Evolutionary conservation across 106 monocot genomes (phyloP).

Genomic region (Iris macrosiphon): DNA sequence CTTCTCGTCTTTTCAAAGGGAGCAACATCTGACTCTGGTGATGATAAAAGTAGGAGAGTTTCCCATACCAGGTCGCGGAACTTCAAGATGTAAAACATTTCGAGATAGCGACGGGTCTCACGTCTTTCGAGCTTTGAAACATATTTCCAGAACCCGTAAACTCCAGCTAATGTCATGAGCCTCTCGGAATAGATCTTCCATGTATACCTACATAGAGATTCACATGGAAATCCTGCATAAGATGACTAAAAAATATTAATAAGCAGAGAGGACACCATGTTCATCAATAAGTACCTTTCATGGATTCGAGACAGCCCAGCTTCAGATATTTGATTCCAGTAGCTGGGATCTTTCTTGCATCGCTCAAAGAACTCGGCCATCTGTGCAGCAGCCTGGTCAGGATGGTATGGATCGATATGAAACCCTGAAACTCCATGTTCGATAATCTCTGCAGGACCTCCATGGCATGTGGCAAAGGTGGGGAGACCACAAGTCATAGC

Average conservation of each 20-base stretch:
- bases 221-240: neutral
- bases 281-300: conserved; percentile 45
- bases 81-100: conserved; percentile 97
- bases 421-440: conserved; percentile 84
- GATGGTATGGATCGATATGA: conserved; percentile 92
- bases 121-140: conserved; percentile 91
- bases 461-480: conserved; percentile 88
- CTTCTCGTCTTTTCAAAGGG: too few relatives aligned
- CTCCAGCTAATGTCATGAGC: conserved; percentile 86
- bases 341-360: conserved; percentile 40
- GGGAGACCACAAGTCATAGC: conserved; percentile 95
- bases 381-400: conserved; percentile 45
- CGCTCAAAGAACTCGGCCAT: conserved; percentile 72
- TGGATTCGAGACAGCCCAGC: conserved; percentile 55
- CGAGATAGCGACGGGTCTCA: conserved; percentile 81
- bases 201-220: conserved; percentile 62
- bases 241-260: neutral
- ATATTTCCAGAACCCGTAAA: conserved; percentile 94
- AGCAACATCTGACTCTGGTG: neutral
- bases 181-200: conserved; percentile 98
- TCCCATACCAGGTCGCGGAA: conserved; percentile 69
- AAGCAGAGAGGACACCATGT: neutral
- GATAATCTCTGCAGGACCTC: conserved; percentile 92
- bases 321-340: conserved; percentile 61
- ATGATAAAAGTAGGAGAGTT: neutral